These are phyloP conservation scores for Zygosaccharomyces kombuchaensis DNA, from an alignment of 805 yeast species.

Conservation along the genomic window DNA sequence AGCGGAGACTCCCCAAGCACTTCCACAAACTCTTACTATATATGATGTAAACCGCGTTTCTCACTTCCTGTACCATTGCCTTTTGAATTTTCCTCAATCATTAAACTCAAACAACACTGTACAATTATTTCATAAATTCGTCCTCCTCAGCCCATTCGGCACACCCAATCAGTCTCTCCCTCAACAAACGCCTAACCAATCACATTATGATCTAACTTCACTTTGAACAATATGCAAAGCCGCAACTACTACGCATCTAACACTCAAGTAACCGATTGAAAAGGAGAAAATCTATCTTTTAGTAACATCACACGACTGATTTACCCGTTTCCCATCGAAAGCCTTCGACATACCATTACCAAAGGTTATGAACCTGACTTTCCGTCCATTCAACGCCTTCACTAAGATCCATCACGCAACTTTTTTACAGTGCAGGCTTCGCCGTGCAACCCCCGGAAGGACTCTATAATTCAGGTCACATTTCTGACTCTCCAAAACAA, in stretches of 20 bases:
- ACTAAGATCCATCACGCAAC: not conserved
- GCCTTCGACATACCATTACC: not conserved
- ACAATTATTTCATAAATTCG: not conserved
- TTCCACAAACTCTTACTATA: not conserved
- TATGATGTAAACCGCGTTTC: not conserved
- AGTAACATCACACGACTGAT: not conserved
- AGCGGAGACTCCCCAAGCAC: not conserved
- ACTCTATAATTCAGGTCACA: not conserved
- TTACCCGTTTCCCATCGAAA: not conserved
- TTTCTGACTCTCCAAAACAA: not conserved
- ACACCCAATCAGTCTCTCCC: not conserved
- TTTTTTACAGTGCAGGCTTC: not conserved
- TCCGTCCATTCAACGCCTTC: not conserved
- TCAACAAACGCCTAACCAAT: not conserved
- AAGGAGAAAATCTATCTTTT: not conserved
- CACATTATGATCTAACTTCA: not conserved
- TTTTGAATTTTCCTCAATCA: not conserved
- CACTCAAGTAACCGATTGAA: not conserved
- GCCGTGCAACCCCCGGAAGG: not conserved
- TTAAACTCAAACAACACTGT: not conserved
- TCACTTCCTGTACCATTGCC: not conserved
- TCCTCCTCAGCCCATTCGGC: not conserved
- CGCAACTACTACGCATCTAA: not conserved
- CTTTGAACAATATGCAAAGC: not conserved
- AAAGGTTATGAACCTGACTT: not conserved